Evolutionary conservation across 176 grass and related monocot genomes (phyloP).

Genomic region (Eragrostis nindensis): DNA sequence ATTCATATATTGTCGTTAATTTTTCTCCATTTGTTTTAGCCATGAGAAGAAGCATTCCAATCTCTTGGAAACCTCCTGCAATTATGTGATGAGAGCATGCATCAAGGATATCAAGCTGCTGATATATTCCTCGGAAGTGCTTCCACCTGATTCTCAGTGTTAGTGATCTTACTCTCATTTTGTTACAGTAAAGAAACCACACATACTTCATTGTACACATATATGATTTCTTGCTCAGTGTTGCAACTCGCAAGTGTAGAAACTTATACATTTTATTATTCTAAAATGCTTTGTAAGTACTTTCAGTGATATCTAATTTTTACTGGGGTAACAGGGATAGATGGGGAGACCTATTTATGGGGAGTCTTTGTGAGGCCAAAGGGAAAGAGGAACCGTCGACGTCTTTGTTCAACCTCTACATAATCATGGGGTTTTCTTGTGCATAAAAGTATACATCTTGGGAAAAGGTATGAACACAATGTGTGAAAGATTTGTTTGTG

Average conservation of each 20-base stretch:
- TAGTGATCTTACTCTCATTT: constrained; percentile 25
- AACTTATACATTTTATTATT: not conserved
- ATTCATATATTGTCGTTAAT: constrained; percentile 5
- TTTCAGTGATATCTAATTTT: not conserved
- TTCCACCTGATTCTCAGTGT: constrained; percentile 47
- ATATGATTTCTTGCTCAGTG: not conserved
- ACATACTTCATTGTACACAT: not conserved
- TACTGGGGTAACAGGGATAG: constrained; percentile 12
- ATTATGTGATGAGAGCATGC: constrained; percentile 47
- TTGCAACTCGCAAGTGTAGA: not conserved
- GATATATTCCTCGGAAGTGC: constrained; percentile 51
- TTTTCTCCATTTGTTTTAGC: constrained; percentile 24
- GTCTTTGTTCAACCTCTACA: not conserved
- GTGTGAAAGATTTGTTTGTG: constrained; percentile 12
- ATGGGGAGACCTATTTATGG: constrained; percentile 28
- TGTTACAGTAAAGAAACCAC: not conserved
- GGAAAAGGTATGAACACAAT: constrained; percentile 4
- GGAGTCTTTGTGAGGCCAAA: not conserved
- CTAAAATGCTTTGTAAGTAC: not conserved
- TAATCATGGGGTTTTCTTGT: not conserved
- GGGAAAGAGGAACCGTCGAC: not conserved
- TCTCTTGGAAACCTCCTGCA: not conserved
- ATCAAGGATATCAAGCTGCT: constrained; percentile 42
- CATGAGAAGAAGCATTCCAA: constrained; percentile 21
- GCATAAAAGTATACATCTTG: not conserved